Base-by-base conservation (phyloP, 2,329 filamentous ascomycete genomes). In the Aspergillus sp. region DNA sequence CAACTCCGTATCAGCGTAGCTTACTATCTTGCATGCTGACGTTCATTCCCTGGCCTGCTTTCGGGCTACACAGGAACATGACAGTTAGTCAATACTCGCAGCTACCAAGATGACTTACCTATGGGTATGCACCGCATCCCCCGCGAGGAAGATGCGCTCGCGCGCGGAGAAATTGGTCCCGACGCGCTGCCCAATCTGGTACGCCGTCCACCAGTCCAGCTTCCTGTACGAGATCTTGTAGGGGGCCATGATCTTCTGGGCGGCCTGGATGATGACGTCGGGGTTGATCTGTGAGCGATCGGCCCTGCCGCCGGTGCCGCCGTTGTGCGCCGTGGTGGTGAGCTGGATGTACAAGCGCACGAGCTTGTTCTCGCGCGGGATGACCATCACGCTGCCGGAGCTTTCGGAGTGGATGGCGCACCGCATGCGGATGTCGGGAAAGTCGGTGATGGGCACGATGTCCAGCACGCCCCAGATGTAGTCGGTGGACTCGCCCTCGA, bases 131-230 rank as follows among this genome's bases (percentile, higher is more conserved):
- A 53, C 43, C 1, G 50, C 45, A 17, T 53, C 50, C 3, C 50
- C 50, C 1, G 50, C 50, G 6, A 53, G 45, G 65, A 91, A 91
- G 9, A 91, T 77, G 3, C 85, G 78, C 20, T 81, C 77, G 11
- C 75, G 69, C 5, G 76, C 75, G 38, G 78, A 80, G 66, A 87
- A 88, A 40, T 77, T 73, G 1, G 76, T 78, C 3, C 81, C 83
- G 0, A 88, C 79, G 5, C 87, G 76, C 63, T 88, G 86, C 0
- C 85, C 85, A 43, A 89, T 87, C 55, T 88, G 80, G 59, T 87
- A 88, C 0, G 82, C 84, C 0, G 81, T 84, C 81, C 83, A 88
- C 83, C 85, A 88, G 59, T 86, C 81, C 52, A 83, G 83, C 54
- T 87, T 80, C 32, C 80, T 71, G 58, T 88, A 88, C 0, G 79